These are phyloP conservation scores for Suillus alpinus DNA, from an alignment of 768 basidiomycete genomes.

Conservation along the genomic window DNA sequence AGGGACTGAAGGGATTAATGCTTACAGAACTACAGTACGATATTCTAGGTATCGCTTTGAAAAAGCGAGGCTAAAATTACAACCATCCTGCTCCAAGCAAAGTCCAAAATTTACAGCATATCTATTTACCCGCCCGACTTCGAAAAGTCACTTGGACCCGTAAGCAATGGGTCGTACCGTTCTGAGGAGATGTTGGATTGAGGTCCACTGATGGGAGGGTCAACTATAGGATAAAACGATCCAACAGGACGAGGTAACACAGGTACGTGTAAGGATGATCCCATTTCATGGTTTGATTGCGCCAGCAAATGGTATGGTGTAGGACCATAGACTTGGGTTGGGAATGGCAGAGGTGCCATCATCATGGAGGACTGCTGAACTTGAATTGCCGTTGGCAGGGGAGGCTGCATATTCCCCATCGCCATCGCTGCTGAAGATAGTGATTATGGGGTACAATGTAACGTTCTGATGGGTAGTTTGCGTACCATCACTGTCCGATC, in stretches of 20 bases:
- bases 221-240: slow-evolving; percentile 40
- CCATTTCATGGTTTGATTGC: slow-evolving; percentile 10
- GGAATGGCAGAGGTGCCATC: slow-evolving; percentile 18
- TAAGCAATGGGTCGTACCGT: slow-evolving; percentile 26
- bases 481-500: slow-evolving; percentile 25
- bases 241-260: slow-evolving; percentile 24
- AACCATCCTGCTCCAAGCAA: neutral
- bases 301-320: slow-evolving; percentile 28
- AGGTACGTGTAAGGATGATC: slow-evolving; percentile 13
- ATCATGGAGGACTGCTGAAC: slow-evolving; percentile 16
- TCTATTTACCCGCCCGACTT: neutral
- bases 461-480: neutral
- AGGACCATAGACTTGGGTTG: slow-evolving; percentile 26
- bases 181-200: slow-evolving; percentile 31
- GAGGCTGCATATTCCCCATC: slow-evolving; percentile 4
- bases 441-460: slow-evolving; percentile 12
- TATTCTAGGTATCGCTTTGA: neutral
- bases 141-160: neutral
- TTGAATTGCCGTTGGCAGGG: slow-evolving; percentile 12
- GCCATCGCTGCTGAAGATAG: neutral
- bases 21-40: neutral
- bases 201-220: slow-evolving; percentile 33
- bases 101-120: neutral
- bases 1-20: neutral
- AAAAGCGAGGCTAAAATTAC: neutral